phyloP scores from a whole-genome alignment of 164 flowering plant species.

The Piper longum region DNA sequence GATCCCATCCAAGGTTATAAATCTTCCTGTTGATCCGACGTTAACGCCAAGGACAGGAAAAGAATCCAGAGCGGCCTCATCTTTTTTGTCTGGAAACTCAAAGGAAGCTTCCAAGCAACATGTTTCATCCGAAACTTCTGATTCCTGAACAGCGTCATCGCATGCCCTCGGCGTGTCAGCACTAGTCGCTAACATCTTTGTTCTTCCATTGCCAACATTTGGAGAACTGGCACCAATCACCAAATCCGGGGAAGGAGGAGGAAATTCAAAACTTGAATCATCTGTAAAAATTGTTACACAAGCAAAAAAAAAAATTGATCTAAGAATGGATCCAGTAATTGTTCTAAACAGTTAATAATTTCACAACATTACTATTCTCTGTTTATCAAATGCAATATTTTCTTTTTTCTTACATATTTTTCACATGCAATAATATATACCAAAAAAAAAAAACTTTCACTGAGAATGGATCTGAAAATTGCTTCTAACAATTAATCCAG shows the following conservation, averaged over 20 bases:
- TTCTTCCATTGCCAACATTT: background rate
- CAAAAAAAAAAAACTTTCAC: too few relatives aligned
- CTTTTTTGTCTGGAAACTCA: slow-evolving; percentile 26
- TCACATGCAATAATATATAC: too few relatives aligned
- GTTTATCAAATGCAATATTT: too few relatives aligned
- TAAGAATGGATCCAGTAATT: too few relatives aligned
- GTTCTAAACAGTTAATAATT: too few relatives aligned
- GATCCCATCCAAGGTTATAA: slow-evolving; percentile 11
- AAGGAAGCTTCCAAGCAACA: slow-evolving; percentile 33
- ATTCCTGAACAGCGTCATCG: too few relatives aligned
- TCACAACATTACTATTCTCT: too few relatives aligned
- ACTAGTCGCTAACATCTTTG: background rate
- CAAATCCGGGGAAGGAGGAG: background rate
- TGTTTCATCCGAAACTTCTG: slow-evolving; percentile 9
- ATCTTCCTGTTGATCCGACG: slow-evolving; percentile 23
- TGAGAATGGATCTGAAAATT: too few relatives aligned
- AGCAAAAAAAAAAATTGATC: too few relatives aligned
- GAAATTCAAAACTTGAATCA: background rate
- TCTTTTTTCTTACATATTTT: too few relatives aligned
- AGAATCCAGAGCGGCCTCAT: background rate
- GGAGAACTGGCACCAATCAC: background rate
- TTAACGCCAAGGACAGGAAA: slow-evolving; percentile 29
- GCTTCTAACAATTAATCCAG: too few relatives aligned
- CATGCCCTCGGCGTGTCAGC: slow-evolving; percentile 6
- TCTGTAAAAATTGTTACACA: background rate